Base-by-base conservation (phyloP, 768 basidiomycete species). In the Omphalotus guepiniiformis region DNA sequence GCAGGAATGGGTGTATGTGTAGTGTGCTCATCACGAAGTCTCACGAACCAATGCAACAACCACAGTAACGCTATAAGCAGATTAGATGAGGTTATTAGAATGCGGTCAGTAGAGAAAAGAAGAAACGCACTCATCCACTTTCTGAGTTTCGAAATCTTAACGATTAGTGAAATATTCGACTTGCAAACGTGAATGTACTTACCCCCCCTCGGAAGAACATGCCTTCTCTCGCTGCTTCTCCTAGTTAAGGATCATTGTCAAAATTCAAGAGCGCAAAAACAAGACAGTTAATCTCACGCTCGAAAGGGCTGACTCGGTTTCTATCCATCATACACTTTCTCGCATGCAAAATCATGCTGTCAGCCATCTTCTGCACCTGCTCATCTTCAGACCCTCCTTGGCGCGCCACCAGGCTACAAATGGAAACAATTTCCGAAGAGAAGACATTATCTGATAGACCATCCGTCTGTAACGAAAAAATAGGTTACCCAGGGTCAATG, bases 121-220 rank as follows among this genome's bases (percentile, higher is more conserved):
- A 18, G 21, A 35, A 4, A 67, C 85, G 63, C 55, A 89, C 88
- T 90, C 88, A 54, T 91, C 88, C 39, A 81, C 61, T 80, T 91
- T 90, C 88, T 90, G 58, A 39, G 34, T 22, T 15, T 18, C 11
- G 28, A 52, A 36, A 51, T 22, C 21, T 4, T 47, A n/a, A 26
- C 42, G 15, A 25, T 44, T 28, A 54, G 45, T 19, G 43, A n/a
- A 1, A 8, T 29, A 2, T 27, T 42, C 36, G 30, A 51, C 34
- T 29, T 5, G 37, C 38, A 5, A 47, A 28, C 41, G 42, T 29
- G 26, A 30, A 27, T 27, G 5, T 7, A 80, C 87, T 64, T 60
- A 90, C 88, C 58, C 88, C 88, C 56, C 88, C 88, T 55, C 73
- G 71, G 63, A 79, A 87, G 49, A 71, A 68, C 67, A 81, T 73